These are phyloP conservation scores for Suillus cothurnatus DNA, from an alignment of 768 basidiomycete genomes.

Conservation along the genomic window DNA sequence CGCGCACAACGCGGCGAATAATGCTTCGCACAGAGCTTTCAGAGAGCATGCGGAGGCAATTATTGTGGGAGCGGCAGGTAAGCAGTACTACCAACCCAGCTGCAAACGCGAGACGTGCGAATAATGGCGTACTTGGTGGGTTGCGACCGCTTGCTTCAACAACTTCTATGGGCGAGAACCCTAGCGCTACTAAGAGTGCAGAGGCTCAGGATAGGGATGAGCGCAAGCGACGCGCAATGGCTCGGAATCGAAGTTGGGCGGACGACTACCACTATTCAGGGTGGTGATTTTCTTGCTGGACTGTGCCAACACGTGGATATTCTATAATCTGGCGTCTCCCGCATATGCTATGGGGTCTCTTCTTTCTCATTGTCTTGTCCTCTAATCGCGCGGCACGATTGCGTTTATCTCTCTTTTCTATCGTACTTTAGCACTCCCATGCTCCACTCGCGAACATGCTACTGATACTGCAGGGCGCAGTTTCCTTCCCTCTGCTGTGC, in stretches of 20 bases:
- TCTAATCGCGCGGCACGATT: constrained; percentile 6
- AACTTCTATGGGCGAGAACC: constrained; percentile 16
- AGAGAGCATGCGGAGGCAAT: constrained; percentile 77
- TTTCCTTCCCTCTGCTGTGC: constrained; percentile 1
- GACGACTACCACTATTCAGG: constrained; percentile 68
- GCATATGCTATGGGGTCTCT: constrained; percentile 21
- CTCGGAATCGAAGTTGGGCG: constrained; percentile 68
- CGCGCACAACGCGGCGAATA: constrained; percentile 79
- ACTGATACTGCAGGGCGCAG: constrained; percentile 4
- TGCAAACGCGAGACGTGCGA: constrained; percentile 34
- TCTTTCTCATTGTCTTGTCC: constrained; percentile 17
- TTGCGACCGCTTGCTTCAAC: constrained; percentile 38
- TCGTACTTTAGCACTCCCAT: constrained; percentile 21
- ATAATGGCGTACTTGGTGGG: constrained; percentile 30
- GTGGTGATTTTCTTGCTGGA: constrained; percentile 44
- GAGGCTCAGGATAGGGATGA: constrained; percentile 42
- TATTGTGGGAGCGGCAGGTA: constrained; percentile 80
- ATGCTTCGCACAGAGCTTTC: constrained; percentile 88
- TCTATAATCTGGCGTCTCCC: constrained; percentile 23
- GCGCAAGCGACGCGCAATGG: constrained; percentile 47
- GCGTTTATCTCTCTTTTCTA: constrained; percentile 23
- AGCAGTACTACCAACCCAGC: constrained; percentile 51
- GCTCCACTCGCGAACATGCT: constrained; percentile 5
- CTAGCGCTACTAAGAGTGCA: constrained; percentile 17
- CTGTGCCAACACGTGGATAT: constrained; percentile 17